phyloP scores from a whole-genome alignment of 129 eudicot genomes.

The Arctium lappa region DNA sequence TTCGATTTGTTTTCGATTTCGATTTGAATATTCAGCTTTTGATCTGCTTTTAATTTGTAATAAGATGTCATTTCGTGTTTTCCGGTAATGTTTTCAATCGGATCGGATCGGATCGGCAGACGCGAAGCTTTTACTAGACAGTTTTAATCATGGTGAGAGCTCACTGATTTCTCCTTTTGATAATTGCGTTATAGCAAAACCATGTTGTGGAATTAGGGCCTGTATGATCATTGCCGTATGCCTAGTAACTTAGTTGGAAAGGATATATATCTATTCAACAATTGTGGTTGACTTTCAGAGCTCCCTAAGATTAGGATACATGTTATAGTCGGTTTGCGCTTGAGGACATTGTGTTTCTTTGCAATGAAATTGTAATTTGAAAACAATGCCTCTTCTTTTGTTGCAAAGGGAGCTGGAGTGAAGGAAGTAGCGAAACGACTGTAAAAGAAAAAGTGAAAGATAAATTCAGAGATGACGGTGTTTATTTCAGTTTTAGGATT shows the following conservation, averaged over 20 bases:
- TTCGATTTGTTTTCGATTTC: not conserved
- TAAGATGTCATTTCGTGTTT: not conserved
- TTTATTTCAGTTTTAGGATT: not conserved
- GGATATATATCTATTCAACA: not conserved
- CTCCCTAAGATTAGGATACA: not conserved
- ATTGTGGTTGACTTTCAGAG: not conserved
- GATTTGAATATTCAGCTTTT: not conserved
- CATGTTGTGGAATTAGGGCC: not conserved
- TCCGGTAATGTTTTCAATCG: not conserved
- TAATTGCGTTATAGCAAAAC: not conserved
- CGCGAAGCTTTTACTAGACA: not conserved
- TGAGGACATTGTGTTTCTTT: not conserved
- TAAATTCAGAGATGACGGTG: not conserved
- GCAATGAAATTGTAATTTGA: constrained; percentile 1
- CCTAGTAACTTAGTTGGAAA: not conserved
- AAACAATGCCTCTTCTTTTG: not conserved
- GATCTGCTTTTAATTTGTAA: constrained; percentile 5
- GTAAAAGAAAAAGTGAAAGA: not conserved
- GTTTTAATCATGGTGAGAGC: constrained; percentile 12
- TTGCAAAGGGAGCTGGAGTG: not conserved
- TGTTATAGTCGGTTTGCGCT: not conserved
- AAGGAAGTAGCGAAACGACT: constrained; percentile 1
- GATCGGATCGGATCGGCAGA: constrained; percentile 4
- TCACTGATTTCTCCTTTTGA: not conserved
- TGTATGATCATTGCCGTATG: not conserved